A percentile compares a stretch with the other conserved stretches of the same genome.
These are phyloP conservation scores for Cladorrhinum sp. DNA, from an alignment of 2,329 filamentous ascomycete genomes.

Conservation along the genomic window DNA sequence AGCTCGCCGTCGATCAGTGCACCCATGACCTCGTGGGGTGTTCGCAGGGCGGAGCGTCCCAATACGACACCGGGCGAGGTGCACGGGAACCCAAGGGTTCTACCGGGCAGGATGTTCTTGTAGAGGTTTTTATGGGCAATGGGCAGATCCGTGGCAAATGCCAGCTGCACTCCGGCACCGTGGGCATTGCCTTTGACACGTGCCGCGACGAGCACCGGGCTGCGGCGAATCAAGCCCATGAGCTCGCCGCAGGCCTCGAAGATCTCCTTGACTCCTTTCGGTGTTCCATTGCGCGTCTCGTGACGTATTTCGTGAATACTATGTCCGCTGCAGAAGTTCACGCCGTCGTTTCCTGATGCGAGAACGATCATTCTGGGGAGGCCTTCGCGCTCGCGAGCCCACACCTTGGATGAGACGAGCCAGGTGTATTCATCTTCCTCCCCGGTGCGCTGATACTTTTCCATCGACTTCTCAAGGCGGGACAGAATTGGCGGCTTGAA, in stretches of 20 bases:
- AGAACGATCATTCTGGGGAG: slow-evolving; percentile 35
- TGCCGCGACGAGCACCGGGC: slow-evolving; percentile 32
- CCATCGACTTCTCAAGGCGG: slow-evolving; percentile 17
- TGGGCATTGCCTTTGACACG: slow-evolving; percentile 34
- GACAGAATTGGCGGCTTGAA: slow-evolving; percentile 27
- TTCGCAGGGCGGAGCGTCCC: neutral
- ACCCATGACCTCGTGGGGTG: neutral
- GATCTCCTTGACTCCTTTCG: slow-evolving; percentile 19
- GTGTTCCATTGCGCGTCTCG: neutral
- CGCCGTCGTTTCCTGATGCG: slow-evolving; percentile 25
- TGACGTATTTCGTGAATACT: slow-evolving; percentile 30
- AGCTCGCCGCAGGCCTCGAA: slow-evolving; percentile 34
- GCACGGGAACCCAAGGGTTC: slow-evolving; percentile 32
- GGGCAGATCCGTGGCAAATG: slow-evolving; percentile 32
- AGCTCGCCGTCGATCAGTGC: neutral
- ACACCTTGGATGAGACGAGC: slow-evolving; percentile 29
- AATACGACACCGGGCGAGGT: slow-evolving; percentile 32
- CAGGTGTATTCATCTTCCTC: slow-evolving; percentile 25
- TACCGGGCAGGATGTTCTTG: slow-evolving; percentile 31
- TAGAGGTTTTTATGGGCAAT: slow-evolving; percentile 25
- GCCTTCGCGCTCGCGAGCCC: slow-evolving; percentile 23
- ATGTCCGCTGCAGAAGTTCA: slow-evolving; percentile 34
- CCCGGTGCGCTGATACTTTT: neutral
- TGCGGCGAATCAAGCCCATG: slow-evolving; percentile 33
- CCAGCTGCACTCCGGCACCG: slow-evolving; percentile 35